Percentiles rank a stretch among this genome's conserved stretches.
These are phyloP conservation scores for Fraxinus velutina DNA, from an alignment of 305 asterid genomes.

Conservation along the genomic window DNA sequence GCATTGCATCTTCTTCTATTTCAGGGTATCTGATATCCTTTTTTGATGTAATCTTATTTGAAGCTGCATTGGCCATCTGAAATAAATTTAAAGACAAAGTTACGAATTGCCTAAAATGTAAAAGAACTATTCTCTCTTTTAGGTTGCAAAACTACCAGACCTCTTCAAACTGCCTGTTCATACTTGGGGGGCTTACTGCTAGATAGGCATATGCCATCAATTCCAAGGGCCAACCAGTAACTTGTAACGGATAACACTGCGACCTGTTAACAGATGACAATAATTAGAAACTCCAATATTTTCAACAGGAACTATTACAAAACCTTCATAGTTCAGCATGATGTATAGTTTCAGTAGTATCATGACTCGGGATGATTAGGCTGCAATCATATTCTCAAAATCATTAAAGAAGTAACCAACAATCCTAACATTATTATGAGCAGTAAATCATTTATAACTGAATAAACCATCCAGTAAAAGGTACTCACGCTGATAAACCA, in stretches of 20 bases:
- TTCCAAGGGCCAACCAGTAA: conserved; percentile 93
- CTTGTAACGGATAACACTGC: conserved; percentile 74
- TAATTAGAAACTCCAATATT: neutral
- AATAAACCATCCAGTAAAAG: neutral
- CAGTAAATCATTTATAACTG: conserved; percentile 2
- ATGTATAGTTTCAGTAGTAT: neutral
- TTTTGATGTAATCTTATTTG: conserved; percentile 57
- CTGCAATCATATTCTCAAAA: neutral
- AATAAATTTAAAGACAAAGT: neutral
- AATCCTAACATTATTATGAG: neutral
- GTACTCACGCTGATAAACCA: conserved; percentile 70
- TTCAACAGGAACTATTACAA: neutral
- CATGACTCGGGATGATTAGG: neutral
- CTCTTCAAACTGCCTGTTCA: conserved; percentile 68
- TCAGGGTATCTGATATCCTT: conserved; percentile 59
- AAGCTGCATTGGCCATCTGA: conserved; percentile 93
- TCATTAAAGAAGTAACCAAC: neutral
- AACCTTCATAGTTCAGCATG: neutral
- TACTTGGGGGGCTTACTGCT: conserved; percentile 82
- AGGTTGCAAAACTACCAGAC: conserved; percentile 30
- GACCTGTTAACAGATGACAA: conserved; percentile 44
- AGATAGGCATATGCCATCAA: conserved; percentile 92
- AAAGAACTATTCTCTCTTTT: neutral
- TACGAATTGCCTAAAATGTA: neutral
- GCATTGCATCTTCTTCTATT: conserved; percentile 82